phyloP scores from a whole-genome alignment of 495 filamentous ascomycete genomes.

The Hyaloscypha bicolor region DNA sequence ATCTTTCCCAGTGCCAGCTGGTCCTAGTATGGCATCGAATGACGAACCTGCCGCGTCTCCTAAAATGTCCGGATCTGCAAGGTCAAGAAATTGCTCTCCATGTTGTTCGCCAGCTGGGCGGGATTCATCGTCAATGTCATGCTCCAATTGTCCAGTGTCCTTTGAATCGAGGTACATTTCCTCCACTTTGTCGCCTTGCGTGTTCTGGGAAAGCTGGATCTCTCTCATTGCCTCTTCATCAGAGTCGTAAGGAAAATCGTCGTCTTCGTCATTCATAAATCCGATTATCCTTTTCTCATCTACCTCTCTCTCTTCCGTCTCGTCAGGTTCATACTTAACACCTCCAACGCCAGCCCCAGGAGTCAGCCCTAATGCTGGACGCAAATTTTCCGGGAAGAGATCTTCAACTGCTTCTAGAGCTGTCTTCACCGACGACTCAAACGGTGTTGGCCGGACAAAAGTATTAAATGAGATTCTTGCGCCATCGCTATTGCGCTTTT shows the following conservation, averaged over 20 bases:
- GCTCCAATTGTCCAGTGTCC: constrained; percentile 3
- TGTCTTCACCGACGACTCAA: constrained; percentile 68
- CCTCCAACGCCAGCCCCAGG: not conserved
- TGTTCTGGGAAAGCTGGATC: constrained; percentile 34
- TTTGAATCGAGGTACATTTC: constrained; percentile 21
- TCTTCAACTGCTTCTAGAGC: constrained; percentile 82
- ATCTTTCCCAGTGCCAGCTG: not conserved
- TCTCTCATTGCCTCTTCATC: constrained; percentile 52
- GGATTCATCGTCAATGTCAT: constrained; percentile 21
- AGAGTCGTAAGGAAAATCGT: constrained; percentile 50
- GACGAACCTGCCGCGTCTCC: not conserved
- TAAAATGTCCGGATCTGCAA: not conserved
- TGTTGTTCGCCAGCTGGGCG: constrained; percentile 9
- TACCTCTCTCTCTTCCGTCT: constrained; percentile 42
- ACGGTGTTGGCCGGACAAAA: constrained; percentile 56
- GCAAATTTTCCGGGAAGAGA: constrained; percentile 71
- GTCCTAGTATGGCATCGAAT: not conserved
- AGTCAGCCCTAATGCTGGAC: constrained; percentile 31
- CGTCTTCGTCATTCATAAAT: constrained; percentile 41
- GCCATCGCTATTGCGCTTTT: constrained; percentile 53
- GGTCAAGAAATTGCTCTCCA: constrained; percentile 15
- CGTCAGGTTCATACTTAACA: constrained; percentile 47
- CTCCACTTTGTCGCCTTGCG: constrained; percentile 27
- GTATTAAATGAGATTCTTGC: constrained; percentile 59
- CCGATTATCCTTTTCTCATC: constrained; percentile 48